A percentile compares a stretch with the other conserved stretches of the same genome.
These are phyloP conservation scores for Filobasidium wieringae DNA, from an alignment of 768 basidiomycete genomes.

Conservation along the genomic window DNA sequence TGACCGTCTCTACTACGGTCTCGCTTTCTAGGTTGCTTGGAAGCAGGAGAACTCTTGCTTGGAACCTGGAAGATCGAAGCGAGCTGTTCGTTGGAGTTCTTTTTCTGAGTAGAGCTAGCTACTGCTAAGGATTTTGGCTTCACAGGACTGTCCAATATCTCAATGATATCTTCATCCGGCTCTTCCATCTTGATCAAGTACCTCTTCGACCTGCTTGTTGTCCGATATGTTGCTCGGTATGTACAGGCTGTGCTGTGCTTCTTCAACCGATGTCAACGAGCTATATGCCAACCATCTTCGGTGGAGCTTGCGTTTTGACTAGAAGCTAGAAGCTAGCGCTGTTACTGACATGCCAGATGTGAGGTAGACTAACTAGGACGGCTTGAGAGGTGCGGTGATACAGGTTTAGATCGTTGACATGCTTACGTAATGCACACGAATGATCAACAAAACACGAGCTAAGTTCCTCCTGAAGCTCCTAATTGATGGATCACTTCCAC, in stretches of 20 bases:
- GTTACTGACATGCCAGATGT: not conserved
- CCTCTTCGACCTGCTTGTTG: not conserved
- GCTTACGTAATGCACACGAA: not conserved
- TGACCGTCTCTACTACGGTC: not conserved
- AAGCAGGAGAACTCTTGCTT: not conserved
- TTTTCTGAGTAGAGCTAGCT: not conserved
- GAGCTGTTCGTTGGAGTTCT: not conserved
- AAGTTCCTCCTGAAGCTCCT: not conserved
- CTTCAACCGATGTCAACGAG: not conserved
- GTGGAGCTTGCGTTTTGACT: not conserved
- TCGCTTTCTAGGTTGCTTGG: not conserved
- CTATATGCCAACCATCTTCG: not conserved
- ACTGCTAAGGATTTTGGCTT: not conserved
- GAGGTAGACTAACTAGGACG: no score
- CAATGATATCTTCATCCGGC: slow-evolving; percentile 2
- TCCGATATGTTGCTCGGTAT: not conserved
- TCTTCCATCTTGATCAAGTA: not conserved
- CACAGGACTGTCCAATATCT: slow-evolving; percentile 6
- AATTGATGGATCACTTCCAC: not conserved
- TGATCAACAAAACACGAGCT: not conserved
- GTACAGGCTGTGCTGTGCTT: not conserved
- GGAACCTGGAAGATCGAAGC: slow-evolving; percentile 3
- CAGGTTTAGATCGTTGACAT: not conserved
- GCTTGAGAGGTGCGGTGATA: no score
- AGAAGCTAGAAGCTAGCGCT: not conserved